Conservation (phyloP, 352 stramenopile genomes). For the Plasmopara viticola region DNA sequence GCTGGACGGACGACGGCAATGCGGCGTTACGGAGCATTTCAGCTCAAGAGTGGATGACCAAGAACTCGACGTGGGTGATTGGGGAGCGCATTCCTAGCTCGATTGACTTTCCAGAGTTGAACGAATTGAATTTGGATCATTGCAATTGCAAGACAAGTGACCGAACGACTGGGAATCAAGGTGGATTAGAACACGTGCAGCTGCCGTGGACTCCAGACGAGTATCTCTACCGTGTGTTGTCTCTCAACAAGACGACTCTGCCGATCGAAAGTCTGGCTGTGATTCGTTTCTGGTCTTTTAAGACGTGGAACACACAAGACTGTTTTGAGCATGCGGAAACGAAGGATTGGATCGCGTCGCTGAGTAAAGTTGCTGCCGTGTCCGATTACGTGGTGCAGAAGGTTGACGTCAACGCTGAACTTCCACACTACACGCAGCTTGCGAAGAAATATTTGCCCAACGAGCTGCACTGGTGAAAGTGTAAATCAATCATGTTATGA, state of each 20-base stretch:
- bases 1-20: slow-evolving; percentile 68
- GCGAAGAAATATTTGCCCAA: slow-evolving; percentile 67
- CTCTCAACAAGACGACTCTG: slow-evolving; percentile 51
- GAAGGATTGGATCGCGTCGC: slow-evolving; percentile 61
- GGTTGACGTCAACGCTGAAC: slow-evolving; percentile 28
- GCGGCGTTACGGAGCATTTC: slow-evolving; percentile 61
- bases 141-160: slow-evolving; percentile 17
- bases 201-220: slow-evolving; percentile 77
- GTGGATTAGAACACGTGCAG: slow-evolving; percentile 35
- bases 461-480: slow-evolving; percentile 63
- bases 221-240: slow-evolving; percentile 67
- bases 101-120: slow-evolving; percentile 58
- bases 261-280: slow-evolving; percentile 54
- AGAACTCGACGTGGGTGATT: slow-evolving; percentile 62
- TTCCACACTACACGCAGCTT: slow-evolving; percentile 66
- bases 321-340: slow-evolving; percentile 49
- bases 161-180: slow-evolving; percentile 4
- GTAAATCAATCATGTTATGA: too few species aligned
- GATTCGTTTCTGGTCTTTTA: slow-evolving; percentile 72
- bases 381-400: slow-evolving; percentile 37
- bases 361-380: slow-evolving; percentile 31
- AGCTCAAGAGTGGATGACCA: slow-evolving; percentile 57
- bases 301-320: slow-evolving; percentile 40
- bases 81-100: slow-evolving; percentile 46
- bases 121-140: slow-evolving; percentile 60